Conservation (phyloP, 352 stramenopile genomes). For the Phytopythium mirpurense region DNA sequence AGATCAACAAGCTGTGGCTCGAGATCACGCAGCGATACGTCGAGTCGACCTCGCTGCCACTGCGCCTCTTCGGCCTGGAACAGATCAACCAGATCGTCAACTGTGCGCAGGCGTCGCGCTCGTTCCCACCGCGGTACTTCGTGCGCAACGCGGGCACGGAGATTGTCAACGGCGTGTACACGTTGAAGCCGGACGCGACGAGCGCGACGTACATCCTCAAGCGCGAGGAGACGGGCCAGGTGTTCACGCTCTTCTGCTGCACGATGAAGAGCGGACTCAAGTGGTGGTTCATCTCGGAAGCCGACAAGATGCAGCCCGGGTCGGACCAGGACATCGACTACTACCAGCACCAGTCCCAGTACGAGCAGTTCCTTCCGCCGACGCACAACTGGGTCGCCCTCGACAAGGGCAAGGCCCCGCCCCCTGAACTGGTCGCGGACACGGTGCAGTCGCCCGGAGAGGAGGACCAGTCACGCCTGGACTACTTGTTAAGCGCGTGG, state of each 20-base stretch:
- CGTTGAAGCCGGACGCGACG: conserved; percentile 63
- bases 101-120: conserved; percentile 65
- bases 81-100: conserved; percentile 92
- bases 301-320: conserved; percentile 94
- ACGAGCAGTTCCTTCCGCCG: conserved; percentile 92
- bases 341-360: conserved; percentile 96
- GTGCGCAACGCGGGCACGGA: conserved; percentile 88
- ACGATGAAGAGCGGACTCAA: conserved; percentile 97
- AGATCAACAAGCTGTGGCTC: conserved; percentile 78
- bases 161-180: conserved; percentile 93
- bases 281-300: conserved; percentile 99
- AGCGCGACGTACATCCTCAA: conserved; percentile 73
- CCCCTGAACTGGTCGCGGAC: conserved; percentile 68
- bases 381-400: conserved; percentile 86
- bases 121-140: conserved; percentile 85
- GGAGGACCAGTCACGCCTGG: conserved; percentile 47
- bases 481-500: conserved; percentile 72
- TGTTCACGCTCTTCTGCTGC: conserved; percentile 96
- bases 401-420: conserved; percentile 60
- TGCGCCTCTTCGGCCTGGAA: conserved; percentile 94
- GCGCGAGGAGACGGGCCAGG: conserved; percentile 61
- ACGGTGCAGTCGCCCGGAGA: conserved; percentile 48
- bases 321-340: conserved; percentile 99
- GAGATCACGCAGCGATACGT: conserved; percentile 83
- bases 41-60: conserved; percentile 87